Conservation (phyloP, 106 monocot species). For the Apostasia shenzhenica region DNA sequence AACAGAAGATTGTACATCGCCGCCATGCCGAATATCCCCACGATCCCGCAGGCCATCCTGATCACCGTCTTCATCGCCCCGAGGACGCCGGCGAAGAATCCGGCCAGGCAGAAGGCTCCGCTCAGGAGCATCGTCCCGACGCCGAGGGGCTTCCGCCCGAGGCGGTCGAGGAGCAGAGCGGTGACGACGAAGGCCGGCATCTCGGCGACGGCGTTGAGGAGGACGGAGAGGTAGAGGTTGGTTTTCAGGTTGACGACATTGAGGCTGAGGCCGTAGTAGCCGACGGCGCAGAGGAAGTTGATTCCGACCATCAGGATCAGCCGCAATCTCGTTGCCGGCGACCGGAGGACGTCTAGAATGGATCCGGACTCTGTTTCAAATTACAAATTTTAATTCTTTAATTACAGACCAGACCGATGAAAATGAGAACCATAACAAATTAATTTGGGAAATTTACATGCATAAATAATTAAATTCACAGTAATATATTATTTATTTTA, state of each 20-base stretch:
- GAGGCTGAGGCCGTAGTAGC: slow-evolving; percentile 19
- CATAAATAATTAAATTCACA: no score
- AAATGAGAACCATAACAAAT: no score
- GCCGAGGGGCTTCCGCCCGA: slow-evolving; percentile 10
- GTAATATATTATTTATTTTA: no score
- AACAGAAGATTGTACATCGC: slow-evolving; percentile 34
- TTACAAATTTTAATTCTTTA: no score
- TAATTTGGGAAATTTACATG: no score
- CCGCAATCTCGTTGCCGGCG: not conserved
- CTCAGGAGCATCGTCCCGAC: not conserved
- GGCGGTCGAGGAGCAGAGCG: not conserved
- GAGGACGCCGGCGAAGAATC: not conserved
- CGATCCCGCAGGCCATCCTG: slow-evolving; percentile 15
- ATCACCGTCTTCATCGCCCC: slow-evolving; percentile 21
- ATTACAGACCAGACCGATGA: no score
- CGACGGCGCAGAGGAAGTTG: slow-evolving; percentile 13
- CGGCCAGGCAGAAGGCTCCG: slow-evolving; percentile 10
- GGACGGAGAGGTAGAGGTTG: slow-evolving; percentile 6
- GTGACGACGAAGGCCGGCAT: slow-evolving; percentile 21
- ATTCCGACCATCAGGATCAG: slow-evolving; percentile 5
- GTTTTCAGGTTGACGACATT: slow-evolving; percentile 17
- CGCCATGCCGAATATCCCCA: slow-evolving; percentile 40
- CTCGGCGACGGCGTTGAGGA: slow-evolving; percentile 17
- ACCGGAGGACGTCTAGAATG: slow-evolving; percentile 12
- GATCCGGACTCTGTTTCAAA: not conserved